These are phyloP conservation scores for Umbelopsis vinacea DNA, from an alignment of 192 early-diverging fungal species.

Conservation along the genomic window DNA sequence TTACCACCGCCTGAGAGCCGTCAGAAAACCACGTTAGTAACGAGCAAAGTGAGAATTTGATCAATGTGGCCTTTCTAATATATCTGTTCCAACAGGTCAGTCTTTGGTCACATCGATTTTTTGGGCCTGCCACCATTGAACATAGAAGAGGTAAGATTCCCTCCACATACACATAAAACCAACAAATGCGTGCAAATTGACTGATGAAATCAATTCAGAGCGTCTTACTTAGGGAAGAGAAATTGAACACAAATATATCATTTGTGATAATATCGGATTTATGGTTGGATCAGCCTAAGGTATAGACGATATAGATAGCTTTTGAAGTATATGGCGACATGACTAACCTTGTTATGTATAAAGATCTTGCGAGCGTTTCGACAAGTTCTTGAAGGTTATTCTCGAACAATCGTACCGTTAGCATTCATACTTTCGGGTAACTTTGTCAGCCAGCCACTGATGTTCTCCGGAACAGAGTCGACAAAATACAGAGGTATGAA, in stretches of 20 bases:
- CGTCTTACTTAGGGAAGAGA: constrained; percentile 42
- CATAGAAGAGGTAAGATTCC: constrained; percentile 50
- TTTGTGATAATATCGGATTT: constrained; percentile 88
- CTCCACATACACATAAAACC: not conserved
- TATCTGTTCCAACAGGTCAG: constrained; percentile 30
- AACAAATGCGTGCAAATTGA: not conserved
- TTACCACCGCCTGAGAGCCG: constrained; percentile 77
- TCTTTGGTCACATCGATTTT: constrained; percentile 60
- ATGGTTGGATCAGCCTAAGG: constrained; percentile 83
- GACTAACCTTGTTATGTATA: not conserved
- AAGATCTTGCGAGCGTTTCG: constrained; percentile 75
- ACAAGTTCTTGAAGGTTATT: constrained; percentile 77
- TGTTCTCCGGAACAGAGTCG: constrained; percentile 63
- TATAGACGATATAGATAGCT: constrained; percentile 23
- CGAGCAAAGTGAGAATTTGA: not conserved
- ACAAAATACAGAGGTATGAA: constrained; percentile 62
- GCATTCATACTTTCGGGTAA: constrained; percentile 90
- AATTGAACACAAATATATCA: constrained; percentile 55
- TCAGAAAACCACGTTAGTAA: constrained; percentile 45
- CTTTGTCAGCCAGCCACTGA: constrained; percentile 78
- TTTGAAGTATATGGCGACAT: not conserved
- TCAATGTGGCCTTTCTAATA: not conserved
- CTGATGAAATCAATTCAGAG: constrained; percentile 1
- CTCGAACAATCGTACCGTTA: constrained; percentile 65
- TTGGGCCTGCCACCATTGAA: constrained; percentile 56